Evolutionary conservation across 2,329 filamentous ascomycete genomes (phyloP), one percentile per base, ranked within the genome.

Genomic region (Elsinoe arachidis): DNA sequence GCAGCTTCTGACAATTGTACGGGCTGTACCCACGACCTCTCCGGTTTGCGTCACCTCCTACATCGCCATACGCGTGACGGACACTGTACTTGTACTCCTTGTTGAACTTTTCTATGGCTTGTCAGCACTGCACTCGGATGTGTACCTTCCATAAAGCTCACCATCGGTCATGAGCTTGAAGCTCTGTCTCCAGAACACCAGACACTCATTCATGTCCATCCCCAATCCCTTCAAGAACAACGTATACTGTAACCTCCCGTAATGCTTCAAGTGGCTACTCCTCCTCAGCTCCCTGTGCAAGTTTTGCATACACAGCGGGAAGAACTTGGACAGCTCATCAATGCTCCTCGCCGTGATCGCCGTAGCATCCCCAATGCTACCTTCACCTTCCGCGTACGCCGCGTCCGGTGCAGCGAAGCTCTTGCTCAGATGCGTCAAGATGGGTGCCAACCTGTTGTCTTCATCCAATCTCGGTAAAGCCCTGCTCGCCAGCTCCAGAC

Each of bases 31-130:
- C 92, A 56, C 87, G 82, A 41, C 90, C 87, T 56, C 92, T 83
- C 33, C 92, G 82, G 68, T 95, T 96, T 17, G 84, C 80, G 72
- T 97, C 92, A 58, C 92, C 92, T 56, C 93, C 93, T 0, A 97
- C 93, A 66, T 97, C 92, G 63, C 93, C 93, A 70, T 97, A 99
- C 0, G 79, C 73, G 78, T 99, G 92, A n/a, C 91, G 87, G 58
- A 97, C 83, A 70, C 99, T 97, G 79, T 99, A 99, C 44, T 88
- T 82, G 74, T 99, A 97, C 69, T 96, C 90, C 69, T 96, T 97
- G 73, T 95, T 95, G 80, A 97, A 99, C 35, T 86, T 86, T 66
- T 97, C 92, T 70, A 60, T n/a, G 33, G 23, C 26, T 57, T 15
- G 58, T 57, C 30, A 38, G 23, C 6, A 23, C 19, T 26, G 35